These are phyloP conservation scores for Rhododendron ferrugineum DNA, from an alignment of 148 eudicot species.

Conservation along the genomic window DNA sequence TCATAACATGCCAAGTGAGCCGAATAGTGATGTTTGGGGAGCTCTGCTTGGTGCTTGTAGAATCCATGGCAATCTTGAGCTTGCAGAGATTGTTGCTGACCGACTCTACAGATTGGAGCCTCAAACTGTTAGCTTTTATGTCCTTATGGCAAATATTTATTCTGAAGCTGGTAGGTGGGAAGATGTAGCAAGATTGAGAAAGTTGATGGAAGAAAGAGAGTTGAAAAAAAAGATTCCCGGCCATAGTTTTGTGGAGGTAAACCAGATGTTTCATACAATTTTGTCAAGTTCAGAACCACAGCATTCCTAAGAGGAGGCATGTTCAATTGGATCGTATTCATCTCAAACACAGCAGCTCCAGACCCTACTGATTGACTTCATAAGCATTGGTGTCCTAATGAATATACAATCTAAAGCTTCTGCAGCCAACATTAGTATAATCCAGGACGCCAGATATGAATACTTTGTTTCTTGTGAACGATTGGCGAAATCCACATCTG, in stretches of 20 bases:
- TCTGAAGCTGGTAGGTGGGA: constrained; percentile 34
- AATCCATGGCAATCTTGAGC: constrained; percentile 42
- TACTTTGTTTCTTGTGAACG: neutral
- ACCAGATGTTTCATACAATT: constrained; percentile 14
- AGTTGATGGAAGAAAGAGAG: constrained; percentile 15
- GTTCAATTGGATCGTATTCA: neutral
- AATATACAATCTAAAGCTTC: neutral
- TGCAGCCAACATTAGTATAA: neutral
- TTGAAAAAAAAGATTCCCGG: constrained; percentile 17
- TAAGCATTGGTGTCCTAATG: neutral
- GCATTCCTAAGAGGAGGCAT: neutral
- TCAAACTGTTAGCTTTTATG: constrained; percentile 4
- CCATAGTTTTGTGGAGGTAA: constrained; percentile 18
- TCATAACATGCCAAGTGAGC: constrained; percentile 27
- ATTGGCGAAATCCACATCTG: too few relatives aligned
- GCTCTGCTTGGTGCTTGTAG: constrained; percentile 56
- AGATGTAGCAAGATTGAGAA: constrained; percentile 20
- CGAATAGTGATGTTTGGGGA: constrained; percentile 35
- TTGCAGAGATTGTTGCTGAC: constrained; percentile 39
- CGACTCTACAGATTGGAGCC: constrained; percentile 25
- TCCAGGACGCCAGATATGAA: neutral
- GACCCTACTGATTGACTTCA: neutral
- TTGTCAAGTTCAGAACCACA: constrained; percentile 1
- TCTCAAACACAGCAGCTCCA: neutral
- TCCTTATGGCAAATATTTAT: constrained; percentile 22